These are phyloP conservation scores for Orobanche coerulescens DNA, from an alignment of 257 asterid species.

Conservation along the genomic window DNA sequence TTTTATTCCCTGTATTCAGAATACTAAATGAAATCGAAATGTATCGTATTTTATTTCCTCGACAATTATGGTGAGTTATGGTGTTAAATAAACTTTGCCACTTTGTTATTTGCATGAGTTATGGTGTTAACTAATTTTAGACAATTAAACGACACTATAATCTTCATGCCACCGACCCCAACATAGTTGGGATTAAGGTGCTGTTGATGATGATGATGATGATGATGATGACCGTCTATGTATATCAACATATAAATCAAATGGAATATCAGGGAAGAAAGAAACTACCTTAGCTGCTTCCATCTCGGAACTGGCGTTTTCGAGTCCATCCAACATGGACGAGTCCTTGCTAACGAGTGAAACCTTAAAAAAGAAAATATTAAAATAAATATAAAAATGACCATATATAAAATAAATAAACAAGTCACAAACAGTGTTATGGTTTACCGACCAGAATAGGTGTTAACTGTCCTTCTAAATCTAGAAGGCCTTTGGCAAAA, in stretches of 20 bases:
- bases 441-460: conserved; percentile 80
- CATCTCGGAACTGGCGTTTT: conserved; percentile 86
- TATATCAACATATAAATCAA: conserved; percentile 6
- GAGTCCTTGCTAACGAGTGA: conserved; percentile 99
- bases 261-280: conserved; percentile 8
- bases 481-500: conserved; percentile 96
- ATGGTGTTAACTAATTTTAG: too few species aligned
- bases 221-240: too few species aligned
- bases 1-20: too few species aligned
- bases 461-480: conserved; percentile 94
- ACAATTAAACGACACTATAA: too few species aligned
- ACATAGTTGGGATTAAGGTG: too few species aligned
- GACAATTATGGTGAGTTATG: too few species aligned
- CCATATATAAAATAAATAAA: neutral
- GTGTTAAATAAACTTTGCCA: too few species aligned
- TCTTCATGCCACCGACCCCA: too few species aligned
- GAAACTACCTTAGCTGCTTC: conserved; percentile 83
- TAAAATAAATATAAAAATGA: conserved; percentile 5
- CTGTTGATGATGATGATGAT: too few species aligned
- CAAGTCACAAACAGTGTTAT: conserved; percentile 12
- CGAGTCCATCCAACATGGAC: conserved; percentile 96
- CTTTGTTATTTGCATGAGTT: too few species aligned
- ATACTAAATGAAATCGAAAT: too few species aligned
- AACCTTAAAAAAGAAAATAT: conserved; percentile 42
- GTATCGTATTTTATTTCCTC: neutral